Evolutionary conservation across 1,139 yeast species (phyloP), one percentile per base, ranked within the genome.

Genomic region (Diutina neorugosa): DNA sequence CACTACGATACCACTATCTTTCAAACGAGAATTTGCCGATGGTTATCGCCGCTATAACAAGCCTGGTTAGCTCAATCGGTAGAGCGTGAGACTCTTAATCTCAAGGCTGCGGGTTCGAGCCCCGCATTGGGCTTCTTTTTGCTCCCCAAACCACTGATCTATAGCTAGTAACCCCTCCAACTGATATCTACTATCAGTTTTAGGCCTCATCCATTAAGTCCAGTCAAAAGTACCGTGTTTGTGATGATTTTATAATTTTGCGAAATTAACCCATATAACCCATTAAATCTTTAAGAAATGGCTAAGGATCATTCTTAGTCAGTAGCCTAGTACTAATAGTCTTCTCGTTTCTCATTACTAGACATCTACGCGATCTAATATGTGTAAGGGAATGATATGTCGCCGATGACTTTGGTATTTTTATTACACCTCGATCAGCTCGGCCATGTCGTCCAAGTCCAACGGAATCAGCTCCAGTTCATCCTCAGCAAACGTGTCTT

Each of bases 71-170:
- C 60, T 57, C 57, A 59, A 60, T 56, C 59, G 60, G 64, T 62
- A 51, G 65, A 59, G 56, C 61, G 58, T 54, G 72, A 51, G 75
- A 71, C 56, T 66, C 69, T 57, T 68, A 61, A 57, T 61, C 69
- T 12, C 62, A 49, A 49, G 51, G 51, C 40, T 49, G 51, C 51
- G 51, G 51, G 51, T 49, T 49, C 51, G 51, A 49, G 51, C 51
- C 51, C 51, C 51, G 51, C 51, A 49, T 49, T 37, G 51, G 51
- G 51, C 51, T 49, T 47, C 37, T 31, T 31, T 31, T 31, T 31
- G 37, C 25, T 23, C 7, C 25, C n/a, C n/a, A n/a, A n/a, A n/a
- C n/a, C n/a, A n/a, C n/a, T n/a, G n/a, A n/a, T n/a, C n/a, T n/a
- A n/a, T n/a, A n/a, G n/a, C n/a, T n/a, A n/a, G n/a, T n/a, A n/a